Base-by-base conservation (phyloP, 2,329 filamentous ascomycete genomes). In the Calonectria henricotiae region DNA sequence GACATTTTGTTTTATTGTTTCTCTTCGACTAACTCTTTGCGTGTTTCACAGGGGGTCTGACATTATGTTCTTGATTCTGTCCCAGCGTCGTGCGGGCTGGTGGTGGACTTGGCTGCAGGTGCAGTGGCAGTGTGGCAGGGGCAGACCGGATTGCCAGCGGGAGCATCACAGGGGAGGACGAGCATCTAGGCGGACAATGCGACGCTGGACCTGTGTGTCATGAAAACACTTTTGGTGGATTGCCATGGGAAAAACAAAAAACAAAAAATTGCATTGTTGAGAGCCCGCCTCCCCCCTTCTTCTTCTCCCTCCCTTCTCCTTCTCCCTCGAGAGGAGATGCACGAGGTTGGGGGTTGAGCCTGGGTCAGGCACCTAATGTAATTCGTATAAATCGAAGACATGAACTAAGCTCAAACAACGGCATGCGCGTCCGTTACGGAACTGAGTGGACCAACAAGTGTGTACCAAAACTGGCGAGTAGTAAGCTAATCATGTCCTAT, bases 161-260 rank as follows among this genome's bases (percentile, higher is more conserved):
- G 60, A 70, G 37, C 64, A 62, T 20, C 62, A 8, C 30, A 41
- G 62, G 32, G 62, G 65, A 15, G 51, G 65, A 49, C 62, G 60
- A 39, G 65, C 25, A 49, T 51, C 67, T n/a, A 62, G 58, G 55
- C 62, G 62, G 46, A 47, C 67, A 66, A 62, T 62, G 66, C 70
- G 73, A 75, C 71, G 68, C 68, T 77, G 75, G 75, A 72, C 58
- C 65, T 77, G 75, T 44, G 72, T 68, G 43, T 75, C 71, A 72
- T 76, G 74, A 77, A 67, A 41, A 66, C 43, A 49, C 25, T 9
- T 8, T 27, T 58, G n/a, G 17, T 68, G 61, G 30, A 46, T 49
- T 49, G 32, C n/a, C 13, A 51, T 64, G 62, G 35, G 12, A 58
- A 23, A 37, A 58, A 7, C 4, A 30, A 4, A 30, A 30, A 30